Evolutionary conservation across 495 filamentous ascomycete species (phyloP), one percentile per base, ranked within the genome.

Genomic region (Aspergillus biplanus): DNA sequence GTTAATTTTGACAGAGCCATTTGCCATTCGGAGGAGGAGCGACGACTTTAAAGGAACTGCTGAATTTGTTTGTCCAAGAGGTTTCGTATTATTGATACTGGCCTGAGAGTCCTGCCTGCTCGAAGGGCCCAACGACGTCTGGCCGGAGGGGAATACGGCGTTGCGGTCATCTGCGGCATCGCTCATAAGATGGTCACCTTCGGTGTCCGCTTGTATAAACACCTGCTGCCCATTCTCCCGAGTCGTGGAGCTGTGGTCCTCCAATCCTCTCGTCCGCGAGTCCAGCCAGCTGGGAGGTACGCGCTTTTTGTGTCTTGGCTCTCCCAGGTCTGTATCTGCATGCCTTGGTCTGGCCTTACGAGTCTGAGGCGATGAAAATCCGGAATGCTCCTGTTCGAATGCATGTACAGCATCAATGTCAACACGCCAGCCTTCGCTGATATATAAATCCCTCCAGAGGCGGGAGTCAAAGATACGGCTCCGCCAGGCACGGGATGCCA

Each of bases 391-490:
- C 58, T 83, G 80, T 67, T 97, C 93, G 68, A 88, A 93, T 15
- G 73, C 71, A 16, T 75, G 70, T 21, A 97, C 83, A 64, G 92
- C 90, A 15, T 80, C 76, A 13, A 76, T 74, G 64, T 92, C 85
- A 5, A 90, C 82, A 46, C 85, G 86, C 90, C 94, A 99, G 6
- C 96, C 96, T 77, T 97, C 92, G 11, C 83, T 71, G 35, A 87
- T 81, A 70, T 96, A 98, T 1, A 96, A 76, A 8, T 86, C 81
- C 70, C 88, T 86, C 96, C 96, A 99, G 7, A 99, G 81, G 58
- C 89, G 88, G 37, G 90, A 85, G 69, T 98, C 94, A 44, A 90
- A 70, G n/a, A 93, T 89, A 11, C 93, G 82, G 31, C 82, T 81
- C 54, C 93, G 87, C 95, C 96, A 98, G 62, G 86, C 80, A 37